Evolutionary conservation across 2,329 filamentous ascomycete species (phyloP).

Genomic region (Elsinoe necatrix): DNA sequence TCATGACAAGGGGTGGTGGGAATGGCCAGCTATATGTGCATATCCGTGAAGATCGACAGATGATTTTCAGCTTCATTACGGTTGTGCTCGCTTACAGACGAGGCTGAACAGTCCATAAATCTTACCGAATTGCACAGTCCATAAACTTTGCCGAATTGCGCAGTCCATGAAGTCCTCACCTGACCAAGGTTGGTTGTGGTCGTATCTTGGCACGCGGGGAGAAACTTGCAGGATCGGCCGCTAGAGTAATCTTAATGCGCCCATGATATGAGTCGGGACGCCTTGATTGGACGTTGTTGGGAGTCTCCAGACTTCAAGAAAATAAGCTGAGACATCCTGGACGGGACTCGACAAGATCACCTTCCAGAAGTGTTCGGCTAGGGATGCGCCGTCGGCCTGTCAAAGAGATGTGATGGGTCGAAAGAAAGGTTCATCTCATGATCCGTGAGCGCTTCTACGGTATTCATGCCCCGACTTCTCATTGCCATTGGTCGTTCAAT

Average conservation of each 20-base stretch:
- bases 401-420: neutral
- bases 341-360: neutral
- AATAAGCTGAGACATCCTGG: neutral
- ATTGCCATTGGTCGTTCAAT: neutral
- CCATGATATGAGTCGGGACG: neutral
- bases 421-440: neutral
- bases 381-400: neutral
- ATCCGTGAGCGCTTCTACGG: neutral
- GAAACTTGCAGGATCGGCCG: conserved; percentile 8
- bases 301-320: neutral
- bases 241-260: conserved; percentile 3
- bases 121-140: neutral
- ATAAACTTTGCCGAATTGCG: neutral
- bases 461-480: neutral
- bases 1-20: too few species aligned
- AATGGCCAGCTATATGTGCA: neutral
- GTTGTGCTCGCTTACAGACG: conserved; percentile 10
- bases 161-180: conserved; percentile 4
- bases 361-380: conserved; percentile 5
- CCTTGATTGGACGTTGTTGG: neutral
- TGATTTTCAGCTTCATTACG: neutral
- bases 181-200: conserved; percentile 1
- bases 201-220: neutral
- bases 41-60: neutral
- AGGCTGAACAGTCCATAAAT: neutral